These are phyloP conservation scores for Asterochloris erici DNA, from an alignment of 139 green algal genomes.

Conservation along the genomic window DNA sequence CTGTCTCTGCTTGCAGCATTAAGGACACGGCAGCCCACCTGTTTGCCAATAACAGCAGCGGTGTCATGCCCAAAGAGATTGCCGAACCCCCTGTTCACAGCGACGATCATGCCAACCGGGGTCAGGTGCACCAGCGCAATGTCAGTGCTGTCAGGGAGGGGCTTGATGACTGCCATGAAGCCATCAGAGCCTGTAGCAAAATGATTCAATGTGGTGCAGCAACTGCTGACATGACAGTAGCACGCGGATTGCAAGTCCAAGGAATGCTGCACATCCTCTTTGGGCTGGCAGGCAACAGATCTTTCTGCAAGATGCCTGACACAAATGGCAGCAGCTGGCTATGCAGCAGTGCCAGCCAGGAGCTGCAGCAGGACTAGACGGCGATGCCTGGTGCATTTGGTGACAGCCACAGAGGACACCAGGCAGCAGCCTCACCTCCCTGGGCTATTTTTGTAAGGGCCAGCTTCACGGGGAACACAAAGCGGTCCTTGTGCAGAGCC, in stretches of 20 bases:
- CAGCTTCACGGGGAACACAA: conserved; percentile 10
- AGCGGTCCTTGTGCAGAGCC: conserved; percentile 14
- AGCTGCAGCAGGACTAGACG: neutral
- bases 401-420: neutral
- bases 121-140: conserved; percentile 13
- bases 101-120: conserved; percentile 13
- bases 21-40: neutral
- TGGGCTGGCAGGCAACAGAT: too few relatives aligned
- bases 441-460: conserved; percentile 15
- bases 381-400: neutral
- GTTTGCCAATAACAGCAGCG: conserved; percentile 8
- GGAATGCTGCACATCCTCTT: neutral
- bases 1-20: too few relatives aligned
- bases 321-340: neutral
- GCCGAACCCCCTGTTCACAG: conserved; percentile 2
- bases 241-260: neutral
- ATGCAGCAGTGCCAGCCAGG: neutral
- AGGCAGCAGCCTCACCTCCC: neutral
- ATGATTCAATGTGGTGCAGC: neutral
- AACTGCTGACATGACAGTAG: neutral
- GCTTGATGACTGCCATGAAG: conserved; percentile 13
- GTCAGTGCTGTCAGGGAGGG: conserved; percentile 7
- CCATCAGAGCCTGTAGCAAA: conserved; percentile 10
- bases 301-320: neutral
- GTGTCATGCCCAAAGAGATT: conserved; percentile 15